phyloP scores from a whole-genome alignment of 140 eudicot genomes.

The Stevia rebaudiana region DNA sequence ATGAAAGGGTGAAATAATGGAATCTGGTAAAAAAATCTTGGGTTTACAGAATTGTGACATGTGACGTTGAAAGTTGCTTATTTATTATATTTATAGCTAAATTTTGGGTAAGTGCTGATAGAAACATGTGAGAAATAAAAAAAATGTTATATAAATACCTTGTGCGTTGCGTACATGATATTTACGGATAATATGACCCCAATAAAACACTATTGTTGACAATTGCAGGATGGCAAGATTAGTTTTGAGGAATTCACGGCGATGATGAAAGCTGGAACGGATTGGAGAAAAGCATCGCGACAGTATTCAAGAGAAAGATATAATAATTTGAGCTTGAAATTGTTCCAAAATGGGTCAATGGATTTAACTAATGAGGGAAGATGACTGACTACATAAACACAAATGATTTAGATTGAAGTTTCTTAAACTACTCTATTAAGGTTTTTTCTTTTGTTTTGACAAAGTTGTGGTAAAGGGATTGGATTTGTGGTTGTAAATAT shows the following conservation, averaged over 20 bases:
- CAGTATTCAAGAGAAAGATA: conserved; percentile 67
- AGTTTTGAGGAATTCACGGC: conserved; percentile 65
- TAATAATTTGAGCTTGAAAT: conserved; percentile 50
- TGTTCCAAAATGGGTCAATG: conserved; percentile 61
- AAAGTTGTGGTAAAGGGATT: conserved; percentile 24
- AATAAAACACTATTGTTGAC: not conserved
- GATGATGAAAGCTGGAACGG: conserved; percentile 87
- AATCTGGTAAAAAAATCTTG: too few relatives aligned
- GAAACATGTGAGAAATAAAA: too few relatives aligned
- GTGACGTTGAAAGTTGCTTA: too few relatives aligned
- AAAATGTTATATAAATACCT: too few relatives aligned
- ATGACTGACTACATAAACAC: conserved; percentile 27
- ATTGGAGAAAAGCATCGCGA: conserved; percentile 81
- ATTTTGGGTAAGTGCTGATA: too few relatives aligned
- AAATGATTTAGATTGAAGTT: conserved; percentile 8
- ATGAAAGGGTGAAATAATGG: too few relatives aligned
- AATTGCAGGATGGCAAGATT: conserved; percentile 59
- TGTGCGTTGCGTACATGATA: too few relatives aligned
- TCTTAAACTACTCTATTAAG: conserved; percentile 6
- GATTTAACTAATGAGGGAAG: conserved; percentile 29
- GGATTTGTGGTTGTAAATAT: conserved; percentile 35
- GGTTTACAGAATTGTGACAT: too few relatives aligned
- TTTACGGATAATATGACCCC: too few relatives aligned
- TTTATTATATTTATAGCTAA: too few relatives aligned
- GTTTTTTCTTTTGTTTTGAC: conserved; percentile 20